Conservation (phyloP, 1,284 basidiomycete species). For the Gomphus sp. region DNA sequence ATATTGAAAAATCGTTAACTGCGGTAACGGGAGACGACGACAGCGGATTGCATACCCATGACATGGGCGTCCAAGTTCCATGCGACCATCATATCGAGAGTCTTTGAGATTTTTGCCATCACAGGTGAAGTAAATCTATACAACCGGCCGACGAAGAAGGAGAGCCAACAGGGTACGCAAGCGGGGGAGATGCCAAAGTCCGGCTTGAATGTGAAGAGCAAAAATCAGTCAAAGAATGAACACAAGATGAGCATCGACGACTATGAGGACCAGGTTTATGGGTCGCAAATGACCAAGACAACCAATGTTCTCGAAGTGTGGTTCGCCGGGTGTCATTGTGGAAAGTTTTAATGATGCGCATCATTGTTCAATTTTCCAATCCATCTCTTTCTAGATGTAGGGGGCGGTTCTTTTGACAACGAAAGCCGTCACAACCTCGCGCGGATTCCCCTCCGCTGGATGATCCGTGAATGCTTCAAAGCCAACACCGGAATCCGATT, state of each 20-base stretch:
- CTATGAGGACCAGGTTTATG: slow-evolving; percentile 13
- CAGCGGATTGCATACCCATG: slow-evolving; percentile 27
- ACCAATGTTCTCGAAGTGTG: slow-evolving; percentile 44
- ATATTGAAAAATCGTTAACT: not conserved
- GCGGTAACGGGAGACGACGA: not conserved
- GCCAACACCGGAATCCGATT: slow-evolving; percentile 43
- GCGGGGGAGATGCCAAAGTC: slow-evolving; percentile 35
- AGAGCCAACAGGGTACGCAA: slow-evolving; percentile 28
- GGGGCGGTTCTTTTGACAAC: slow-evolving; percentile 45
- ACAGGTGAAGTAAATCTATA: slow-evolving; percentile 38
- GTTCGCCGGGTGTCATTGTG: slow-evolving; percentile 36
- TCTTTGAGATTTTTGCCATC: slow-evolving; percentile 29
- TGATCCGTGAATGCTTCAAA: slow-evolving; percentile 46
- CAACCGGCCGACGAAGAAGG: slow-evolving; percentile 16
- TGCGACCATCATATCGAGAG: slow-evolving; percentile 45
- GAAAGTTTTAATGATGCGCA: slow-evolving; percentile 16
- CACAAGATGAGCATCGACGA: slow-evolving; percentile 14
- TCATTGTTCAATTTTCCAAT: not conserved
- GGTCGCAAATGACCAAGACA: slow-evolving; percentile 16
- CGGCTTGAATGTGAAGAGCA: not conserved
- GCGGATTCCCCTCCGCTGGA: slow-evolving; percentile 45
- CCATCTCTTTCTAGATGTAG: slow-evolving; percentile 30
- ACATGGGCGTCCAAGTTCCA: slow-evolving; percentile 43
- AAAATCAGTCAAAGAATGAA: not conserved
- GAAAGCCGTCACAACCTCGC: slow-evolving; percentile 38